A percentile compares a stretch with the other conserved stretches of the same genome.
Conservation (phyloP, 306 rosid genomes). For the Biancaea sappan region DNA sequence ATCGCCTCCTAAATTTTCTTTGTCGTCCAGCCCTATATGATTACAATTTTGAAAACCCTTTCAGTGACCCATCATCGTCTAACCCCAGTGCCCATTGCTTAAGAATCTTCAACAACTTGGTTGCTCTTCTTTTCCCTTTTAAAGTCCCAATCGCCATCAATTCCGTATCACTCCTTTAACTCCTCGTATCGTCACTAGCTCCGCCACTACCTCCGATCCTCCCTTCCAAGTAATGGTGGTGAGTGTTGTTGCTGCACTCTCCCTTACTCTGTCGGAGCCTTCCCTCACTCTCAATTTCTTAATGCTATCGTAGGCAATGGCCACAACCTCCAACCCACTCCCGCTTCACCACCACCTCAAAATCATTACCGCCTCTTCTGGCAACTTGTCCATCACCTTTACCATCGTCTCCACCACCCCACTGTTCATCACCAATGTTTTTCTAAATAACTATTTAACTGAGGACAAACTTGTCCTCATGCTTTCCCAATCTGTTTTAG, state of each 20-base stretch:
- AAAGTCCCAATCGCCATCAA: constrained; percentile 74
- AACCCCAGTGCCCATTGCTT: constrained; percentile 90
- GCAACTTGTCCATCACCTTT: constrained; percentile 51
- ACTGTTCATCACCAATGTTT: no score
- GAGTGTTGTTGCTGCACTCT: constrained; percentile 85
- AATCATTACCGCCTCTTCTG: constrained; percentile 77
- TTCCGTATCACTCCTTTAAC: constrained; percentile 85
- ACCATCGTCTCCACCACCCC: constrained; percentile 64
- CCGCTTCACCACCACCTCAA: constrained; percentile 79
- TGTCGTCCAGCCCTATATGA: no score
- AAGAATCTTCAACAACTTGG: constrained; percentile 70
- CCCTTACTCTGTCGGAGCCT: constrained; percentile 78
- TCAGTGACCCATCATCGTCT: constrained; percentile 37
- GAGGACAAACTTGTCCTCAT: no score
- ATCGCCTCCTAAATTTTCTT: no score
- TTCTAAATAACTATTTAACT: no score
- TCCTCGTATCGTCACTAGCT: constrained; percentile 62
- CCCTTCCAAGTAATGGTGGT: constrained; percentile 82
- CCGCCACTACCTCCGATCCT: constrained; percentile 77
- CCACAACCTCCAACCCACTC: constrained; percentile 75
- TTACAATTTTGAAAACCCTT: constrained; percentile 44
- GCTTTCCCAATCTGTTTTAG: no score
- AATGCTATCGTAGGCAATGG: constrained; percentile 55
- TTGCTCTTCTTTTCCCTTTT: constrained; percentile 81
- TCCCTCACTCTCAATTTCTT: constrained; percentile 62